Base-by-base conservation (phyloP, 139 green algal genomes). In the Medakamo hakoo region DNA sequence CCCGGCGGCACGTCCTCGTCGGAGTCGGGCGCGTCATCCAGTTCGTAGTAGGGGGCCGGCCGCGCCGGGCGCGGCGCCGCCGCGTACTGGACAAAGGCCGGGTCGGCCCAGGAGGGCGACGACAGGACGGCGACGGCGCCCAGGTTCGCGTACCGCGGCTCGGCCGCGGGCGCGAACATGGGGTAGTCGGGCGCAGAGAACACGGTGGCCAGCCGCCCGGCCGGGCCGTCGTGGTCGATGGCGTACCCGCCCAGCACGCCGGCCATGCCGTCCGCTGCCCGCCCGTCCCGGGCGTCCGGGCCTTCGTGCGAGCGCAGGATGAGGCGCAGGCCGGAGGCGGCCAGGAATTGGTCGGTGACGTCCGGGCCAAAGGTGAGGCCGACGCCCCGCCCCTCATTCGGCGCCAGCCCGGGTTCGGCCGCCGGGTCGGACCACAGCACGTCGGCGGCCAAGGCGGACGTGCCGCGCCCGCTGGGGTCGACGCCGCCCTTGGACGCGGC, bases 141-240 rank as follows among this genome's bases (percentile, higher is more conserved):
- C 66, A 79, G 55, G 68, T 93, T 93, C 52, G 75, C 58, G 65
- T 80, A 88, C 19, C 71, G 60, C 55, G 73, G 71, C 16, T 66
- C 60, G 1, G 66, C 68, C 24, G 59, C 58, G 20, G 60, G 21
- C 16, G 69, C 60, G 31, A 91, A 83, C 71, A 92, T 86, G 1
- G 90, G 89, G 75, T 97, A 97, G 80, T 96, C 86, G 3, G 91
- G 89, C 9, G 91, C 91, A 55, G 59, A 84, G 77, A 95, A 96
- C 1, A 97, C 72, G 2, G 90, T 96, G 26, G 86, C 64, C 28
- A 96, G 77, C 55, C 76, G 67, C 20, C 90, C 90, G 30, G 63
- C 80, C 57, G 77, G 68, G 2, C 71, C 83, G 59, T 78, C 67
- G 66, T 98, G 92, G 76, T 98, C 92, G 0, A 86, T 55, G 18